These are phyloP conservation scores for Dictyostelium purpureum DNA, from an alignment of 78 protist genomes.

Conservation along the genomic window DNA sequence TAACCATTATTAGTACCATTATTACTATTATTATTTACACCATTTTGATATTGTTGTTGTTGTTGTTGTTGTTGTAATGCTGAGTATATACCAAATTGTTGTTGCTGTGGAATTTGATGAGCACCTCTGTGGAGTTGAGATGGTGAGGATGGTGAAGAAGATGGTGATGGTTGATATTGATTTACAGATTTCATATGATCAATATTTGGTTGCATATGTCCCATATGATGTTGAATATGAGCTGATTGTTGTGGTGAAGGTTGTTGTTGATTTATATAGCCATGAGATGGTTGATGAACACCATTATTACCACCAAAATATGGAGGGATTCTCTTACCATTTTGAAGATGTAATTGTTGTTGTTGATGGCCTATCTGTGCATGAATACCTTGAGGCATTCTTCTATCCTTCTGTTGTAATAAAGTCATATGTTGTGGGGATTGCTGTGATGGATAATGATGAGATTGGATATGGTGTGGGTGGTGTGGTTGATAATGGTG, in stretches of 20 bases:
- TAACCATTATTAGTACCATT: neutral
- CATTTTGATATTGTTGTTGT: conserved; percentile 15
- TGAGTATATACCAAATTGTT: conserved; percentile 4
- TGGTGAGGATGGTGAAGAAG: neutral
- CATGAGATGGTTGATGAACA: neutral
- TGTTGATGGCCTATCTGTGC: neutral
- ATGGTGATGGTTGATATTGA: conserved; percentile 10
- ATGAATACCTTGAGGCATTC: conserved; percentile 14
- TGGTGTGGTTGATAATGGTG: neutral
- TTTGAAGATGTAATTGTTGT: neutral
- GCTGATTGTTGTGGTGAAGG: neutral
- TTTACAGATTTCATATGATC: conserved; percentile 23
- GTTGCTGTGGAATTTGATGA: conserved; percentile 6
- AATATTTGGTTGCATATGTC: neutral
- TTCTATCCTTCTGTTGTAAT: conserved; percentile 14
- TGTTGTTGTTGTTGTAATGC: conserved; percentile 16
- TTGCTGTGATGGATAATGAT: neutral
- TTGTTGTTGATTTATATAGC: neutral
- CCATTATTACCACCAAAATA: no score
- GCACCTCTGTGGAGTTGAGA: no score
- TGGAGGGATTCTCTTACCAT: neutral
- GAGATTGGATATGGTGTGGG: neutral
- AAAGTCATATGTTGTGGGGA: neutral
- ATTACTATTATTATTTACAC: neutral
- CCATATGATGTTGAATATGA: conserved; percentile 17